Evolutionary conservation across 257 asterid species (phyloP), one percentile per base, ranked within the genome.

Genomic region (Henckelia pumila): DNA sequence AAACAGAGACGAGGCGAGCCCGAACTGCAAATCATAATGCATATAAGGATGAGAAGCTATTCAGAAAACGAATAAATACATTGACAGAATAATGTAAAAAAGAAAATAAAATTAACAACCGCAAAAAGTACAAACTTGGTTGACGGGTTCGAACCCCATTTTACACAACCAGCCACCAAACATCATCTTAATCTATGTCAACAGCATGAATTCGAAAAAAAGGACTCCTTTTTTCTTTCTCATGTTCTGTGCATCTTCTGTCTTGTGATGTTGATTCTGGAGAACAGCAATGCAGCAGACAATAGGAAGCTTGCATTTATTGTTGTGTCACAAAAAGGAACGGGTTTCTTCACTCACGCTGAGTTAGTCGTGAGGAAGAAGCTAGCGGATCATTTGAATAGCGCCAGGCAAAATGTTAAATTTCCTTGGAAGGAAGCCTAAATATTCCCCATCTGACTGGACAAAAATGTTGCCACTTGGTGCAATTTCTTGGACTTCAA

Each of bases 401-500:
- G 85, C 88, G 59, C 86, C 86, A 23, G 95, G 88, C 52, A 91
- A 78, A 68, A 81, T 81, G 59, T 72, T 75, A 65, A 91, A 81
- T 79, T 85, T 87, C 76, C 77, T 82, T 1, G 98, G 98, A 63
- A 91, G 92, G 71, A 81, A 87, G 65, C 94, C 98, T 69, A 91
- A 77, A 79, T 79, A 72, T 76, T 91, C 98, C 57, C 98, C 98
- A 73, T 91, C 98, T 2, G 98, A 89, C 79, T 91, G 96, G 68
- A 91, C 95, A 61, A 79, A 87, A 30, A 91, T 76, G 62, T 78
- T 78, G 55, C 75, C 67, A 56, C 79, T 80, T 69, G 79, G 76
- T 24, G 33, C 80, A 50, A 84, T 78, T 79, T 85, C 92, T 72
- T 84, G 94, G n/a, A 91, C 82, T 83, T 89, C 96, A 29, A 91